Base-by-base conservation (phyloP, 2,329 filamentous ascomycete genomes). In the Boeremia exigua region DNA sequence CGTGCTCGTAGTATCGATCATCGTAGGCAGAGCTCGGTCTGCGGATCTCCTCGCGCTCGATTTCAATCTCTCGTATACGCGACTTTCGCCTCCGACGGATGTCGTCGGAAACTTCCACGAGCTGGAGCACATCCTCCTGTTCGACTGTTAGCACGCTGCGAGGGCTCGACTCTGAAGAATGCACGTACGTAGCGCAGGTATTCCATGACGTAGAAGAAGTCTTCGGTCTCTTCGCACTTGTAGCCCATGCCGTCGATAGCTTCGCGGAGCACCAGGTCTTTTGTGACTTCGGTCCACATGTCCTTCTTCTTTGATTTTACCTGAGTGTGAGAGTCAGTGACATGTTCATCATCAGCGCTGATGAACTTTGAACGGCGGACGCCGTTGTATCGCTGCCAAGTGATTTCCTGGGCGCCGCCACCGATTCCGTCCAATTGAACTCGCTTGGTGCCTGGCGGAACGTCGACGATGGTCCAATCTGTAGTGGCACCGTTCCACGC, bases 281-380 rank as follows among this genome's bases (percentile, higher is more conserved):
- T 96, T 40, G 94, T 96, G 66, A 99, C 92, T 77, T 98, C 95
- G 0, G 95, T 99, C 94, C 94, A 98, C 80, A 96, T 90, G 57
- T 81, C 79, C 59, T 74, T 72, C 36, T 71, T 65, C 61, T 77
- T 78, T n/a, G 67, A 62, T 54, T 75, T 75, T 28, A 69, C 61
- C 59, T 73, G 68, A 44, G 67, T 69, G 34, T 78, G 75, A 60
- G 76, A 79, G 59, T 77, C 80, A 37, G 69, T 78, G 77, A 75
- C 73, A 52, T 75, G 78, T 39, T 78, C 75, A 37, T 88, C 85
- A 27, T 68, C 88, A 56, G 91, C 88, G 3, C 88, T 84, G 44
- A 89, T 81, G 77, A 94, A 93, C 69, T 88, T 88, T 60, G 88
- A 86, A 61, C 89, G 81, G 55, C 90, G 82, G 45, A 91, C 87